Evolutionary conservation across 208 protist genomes (phyloP), one percentile per base, ranked within the genome.

Genomic region (Acanthamoeba sp.): DNA sequence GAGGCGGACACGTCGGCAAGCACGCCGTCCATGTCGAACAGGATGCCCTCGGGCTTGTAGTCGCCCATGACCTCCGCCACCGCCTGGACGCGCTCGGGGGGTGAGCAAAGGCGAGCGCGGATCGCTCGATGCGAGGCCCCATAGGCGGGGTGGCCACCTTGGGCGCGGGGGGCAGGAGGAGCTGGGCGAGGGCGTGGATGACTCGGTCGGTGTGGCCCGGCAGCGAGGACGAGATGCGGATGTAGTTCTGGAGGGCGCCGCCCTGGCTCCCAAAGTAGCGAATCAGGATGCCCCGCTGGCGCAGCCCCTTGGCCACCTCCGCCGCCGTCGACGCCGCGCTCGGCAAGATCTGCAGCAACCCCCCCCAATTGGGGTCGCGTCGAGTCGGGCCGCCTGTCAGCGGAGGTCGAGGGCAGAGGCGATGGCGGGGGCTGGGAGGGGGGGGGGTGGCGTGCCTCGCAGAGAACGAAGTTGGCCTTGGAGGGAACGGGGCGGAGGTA

Each of bases 11-110:
- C 95, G 78, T 96, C 95, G 27, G 94, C 88, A 0, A 96, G 91
- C 36, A 96, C 95, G 4, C 95, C 95, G 64, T 96, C 95, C 84
- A 96, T 94, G 84, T 96, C 95, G 64, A 94, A 95, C 4, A 95
- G n/a, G 14, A 95, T 24, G 0, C n/a, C 59, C 24, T 87, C 91
- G n/a, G 34, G 45, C 85, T 27, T 38, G 57, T 91, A 38, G n/a
- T 66, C 85, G 16, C 40, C 57, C 32, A 91, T 18, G 12, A 66
- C 24, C 48, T 42, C 85, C 32, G 64, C 20, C 14, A 50, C 64
- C n/a, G 85, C 52, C 57, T 91, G 36, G 20, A 71, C 29, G 29
- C 6, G 7, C 14, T 10, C 20, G 29, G 27, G 14, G 27, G 7
- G 62, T 7, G 20, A 71, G n/a, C n/a, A n/a, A n/a, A n/a, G n/a